Conservation (phyloP, 768 basidiomycete genomes). For the Leucocoprinus leucothites region DNA sequence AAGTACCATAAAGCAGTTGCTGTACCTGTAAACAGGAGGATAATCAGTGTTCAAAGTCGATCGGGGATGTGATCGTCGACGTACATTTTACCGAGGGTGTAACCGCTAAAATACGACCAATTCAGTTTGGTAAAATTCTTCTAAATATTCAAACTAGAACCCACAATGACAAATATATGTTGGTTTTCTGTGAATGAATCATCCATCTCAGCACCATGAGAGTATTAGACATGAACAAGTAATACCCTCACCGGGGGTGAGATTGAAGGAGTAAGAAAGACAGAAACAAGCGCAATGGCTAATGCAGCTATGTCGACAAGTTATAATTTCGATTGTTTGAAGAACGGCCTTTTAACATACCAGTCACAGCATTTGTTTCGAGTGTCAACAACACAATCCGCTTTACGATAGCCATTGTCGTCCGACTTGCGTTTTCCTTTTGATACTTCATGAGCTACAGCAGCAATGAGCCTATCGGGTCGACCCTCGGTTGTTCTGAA, state of each 20-base stretch:
- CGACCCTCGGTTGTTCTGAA: background rate
- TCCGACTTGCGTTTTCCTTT: background rate
- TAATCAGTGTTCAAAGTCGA: background rate
- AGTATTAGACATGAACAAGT: background rate
- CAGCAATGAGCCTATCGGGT: no score
- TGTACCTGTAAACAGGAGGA: background rate
- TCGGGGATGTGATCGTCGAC: no score
- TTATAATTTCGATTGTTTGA: no score
- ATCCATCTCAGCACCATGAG: no score
- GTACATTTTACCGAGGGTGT: slow-evolving; percentile 4
- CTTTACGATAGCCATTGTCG: background rate
- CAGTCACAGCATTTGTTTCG: slow-evolving; percentile 2
- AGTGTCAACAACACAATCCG: slow-evolving; percentile 1
- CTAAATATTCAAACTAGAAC: no score
- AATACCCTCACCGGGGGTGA: slow-evolving; percentile 4
- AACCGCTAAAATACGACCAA: background rate
- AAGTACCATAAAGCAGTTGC: slow-evolving; percentile 11
- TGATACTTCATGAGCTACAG: background rate
- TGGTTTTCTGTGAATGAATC: no score
- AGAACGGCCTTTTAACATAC: no score
- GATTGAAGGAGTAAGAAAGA: background rate
- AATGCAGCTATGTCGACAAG: background rate
- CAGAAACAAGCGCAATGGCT: background rate
- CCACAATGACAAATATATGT: no score
- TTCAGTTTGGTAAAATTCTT: background rate